Base-by-base conservation (phyloP, 2,329 filamentous ascomycete species). In the Botryosphaeria dothidea region DNA sequence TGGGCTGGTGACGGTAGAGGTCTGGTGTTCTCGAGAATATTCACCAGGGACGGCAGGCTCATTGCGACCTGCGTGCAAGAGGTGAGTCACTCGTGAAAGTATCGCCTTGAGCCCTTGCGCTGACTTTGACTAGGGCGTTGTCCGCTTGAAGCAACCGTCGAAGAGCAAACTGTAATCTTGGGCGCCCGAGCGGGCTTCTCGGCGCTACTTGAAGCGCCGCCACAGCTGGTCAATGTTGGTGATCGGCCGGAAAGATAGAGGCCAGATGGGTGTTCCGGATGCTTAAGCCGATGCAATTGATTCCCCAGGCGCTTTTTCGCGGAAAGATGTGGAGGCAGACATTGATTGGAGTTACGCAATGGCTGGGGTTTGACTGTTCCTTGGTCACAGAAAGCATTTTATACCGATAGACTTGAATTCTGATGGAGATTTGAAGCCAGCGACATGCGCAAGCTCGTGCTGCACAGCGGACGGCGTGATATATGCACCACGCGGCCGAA, bases 21-120 rank as follows among this genome's bases (percentile, higher is more conserved):
- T 0, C 82, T 94, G 19, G 92, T 94, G 45, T 86, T 85, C 70
- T 90, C 93, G 82, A 85, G 86, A 76, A 90, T 94, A 67, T 93
- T 88, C 74, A 84, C 85, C 27, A 82, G 80, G 69, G 88, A 93
- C 67, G 92, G 92, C 23, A 89, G 83, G 27, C 77, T 95, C 76
- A 79, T 95, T 72, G 92, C 91, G 27, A 93, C 87, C 34, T 94
- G 92, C 75, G 85, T 92, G 66, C 92, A 95, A 78, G 92, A 95
- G 85, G 91, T 82, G 69, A 73, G 72, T 56, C 41, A 23, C n/a
- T 25, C 13, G 23, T n/a, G 4, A 19, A 2, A 6, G 60, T 23
- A 23, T 11, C n/a, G 19, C 17, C 29, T 4, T 17, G 34, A 23
- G 17, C 25, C n/a, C 54, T n/a, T 58, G 36, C 21, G 45, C 72